Base-by-base conservation (phyloP, 2,329 filamentous ascomycete genomes). In the Alternaria dauci region DNA sequence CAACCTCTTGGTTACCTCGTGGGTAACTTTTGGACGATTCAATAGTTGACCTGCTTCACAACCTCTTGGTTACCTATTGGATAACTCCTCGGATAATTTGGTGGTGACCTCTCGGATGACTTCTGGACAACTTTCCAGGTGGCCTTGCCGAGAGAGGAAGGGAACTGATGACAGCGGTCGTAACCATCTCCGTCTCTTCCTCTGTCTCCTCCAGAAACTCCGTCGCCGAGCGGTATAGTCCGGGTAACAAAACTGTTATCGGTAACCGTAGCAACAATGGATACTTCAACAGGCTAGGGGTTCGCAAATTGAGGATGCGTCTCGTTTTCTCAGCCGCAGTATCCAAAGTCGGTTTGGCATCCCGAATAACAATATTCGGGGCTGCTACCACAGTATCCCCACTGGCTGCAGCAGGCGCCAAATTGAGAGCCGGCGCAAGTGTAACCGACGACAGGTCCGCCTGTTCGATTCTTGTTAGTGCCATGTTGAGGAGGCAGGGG, bases 331-430 rank as follows among this genome's bases (percentile, higher is more conserved):
- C 20, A 5, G 28, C 44, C 41, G 41, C 61, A 63, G 39, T 18
- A 41, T n/a, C 61, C 61, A 23, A 58, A 58, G 25, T 12, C 8
- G n/a, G 39, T 14, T 23, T 63, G 55, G 9, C 73, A 78, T 1
- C 66, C 65, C 0, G 57, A 57, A 6, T 61, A 60, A 47, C 73
- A 75, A 58, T 73, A 58, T 28, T 63, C 69, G 20, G 39, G 16
- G 8, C 39, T 23, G 30, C n/a, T 41, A 3, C 62, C 62, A 23
- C 62, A 65, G 30, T 25, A 60, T 4, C 57, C 57, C 16, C 38
- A 63, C 6, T 26, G 2, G 0, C 58, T 61, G 36, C 61, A 63
- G 51, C 66, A 62, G 11, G 25, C 1, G 14, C 54, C 55, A 9
- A 30, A 9, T 6, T 11, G 6, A 11, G 34, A 54, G 34, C 55